Evolutionary conservation across 176 grass and related monocot genomes (phyloP), one percentile per base, ranked within the genome.

Genomic region (Leersia perrieri): DNA sequence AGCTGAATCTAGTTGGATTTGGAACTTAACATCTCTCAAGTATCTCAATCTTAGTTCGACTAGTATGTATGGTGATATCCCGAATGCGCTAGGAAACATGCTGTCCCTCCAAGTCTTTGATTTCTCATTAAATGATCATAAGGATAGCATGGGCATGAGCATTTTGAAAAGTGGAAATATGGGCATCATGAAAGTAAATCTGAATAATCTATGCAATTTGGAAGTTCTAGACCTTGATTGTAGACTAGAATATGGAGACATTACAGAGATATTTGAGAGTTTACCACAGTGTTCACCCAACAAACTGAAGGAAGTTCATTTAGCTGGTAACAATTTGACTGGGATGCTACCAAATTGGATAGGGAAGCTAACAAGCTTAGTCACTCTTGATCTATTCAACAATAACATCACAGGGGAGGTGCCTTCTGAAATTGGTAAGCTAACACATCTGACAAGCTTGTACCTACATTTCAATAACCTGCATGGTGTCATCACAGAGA

Each of bases 201-300:
- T 78, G 42, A 63, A 31, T 12, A 86, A 67, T 12, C 57, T 90
- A 7, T 65, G 66, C 51, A 66, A 73, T 3, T 55, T 88, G 33
- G 31, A 25, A 61, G 0, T 14, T 33, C 11, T 88, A n/a, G 0
- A 11, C 8, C 84, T 28, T 78, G 51, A 35, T 5, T 1, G 0
- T 0, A 74, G 18, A 16, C 10, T 36, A 16, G 18, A 51, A 1
- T 36, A 12, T 18, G 76, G 85, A 68, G 71, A 81, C 33, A 42
- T 84, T 22, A n/a, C 29, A 28, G 30, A 84, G 2, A 23, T 84
- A 20, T 9, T 84, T 0, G 60, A 84, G 29, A 49, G 10, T 2
- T 41, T 77, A 26, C 67, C 63, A 5, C 61, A 34, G 13, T 79
- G 64, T 39, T 27, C 23, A 5, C 84, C 72, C 0, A 64, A 29